phyloP scores from a whole-genome alignment of 108 stramenopile genomes.

The Schizochytrium sp. region DNA sequence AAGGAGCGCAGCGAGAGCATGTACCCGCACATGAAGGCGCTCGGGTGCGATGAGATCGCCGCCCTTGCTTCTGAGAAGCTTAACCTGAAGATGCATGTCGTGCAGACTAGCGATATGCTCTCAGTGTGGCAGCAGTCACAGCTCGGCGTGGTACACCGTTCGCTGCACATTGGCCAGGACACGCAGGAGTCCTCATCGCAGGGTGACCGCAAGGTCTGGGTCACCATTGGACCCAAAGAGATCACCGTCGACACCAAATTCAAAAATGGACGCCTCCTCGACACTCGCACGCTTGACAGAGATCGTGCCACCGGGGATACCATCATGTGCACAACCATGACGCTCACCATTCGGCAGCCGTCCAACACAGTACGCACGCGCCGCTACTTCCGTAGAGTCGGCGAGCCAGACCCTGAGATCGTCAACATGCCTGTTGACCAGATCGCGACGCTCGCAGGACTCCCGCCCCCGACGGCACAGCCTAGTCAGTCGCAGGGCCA shows the following conservation, averaged over 20 bases:
- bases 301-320: constrained; percentile 36
- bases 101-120: constrained; percentile 19
- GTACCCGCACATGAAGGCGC: constrained; percentile 62
- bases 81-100: constrained; percentile 43
- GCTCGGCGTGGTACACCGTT: constrained; percentile 44
- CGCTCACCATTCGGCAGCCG: constrained; percentile 4
- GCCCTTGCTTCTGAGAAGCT: constrained; percentile 53
- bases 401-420: constrained; percentile 51
- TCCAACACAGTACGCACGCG: neutral
- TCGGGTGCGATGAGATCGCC: constrained; percentile 61
- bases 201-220: constrained; percentile 59
- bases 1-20: constrained; percentile 57
- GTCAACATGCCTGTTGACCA: constrained; percentile 27
- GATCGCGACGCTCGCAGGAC: constrained; percentile 33
- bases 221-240: constrained; percentile 31
- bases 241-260: constrained; percentile 58
- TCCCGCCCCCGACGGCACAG: neutral
- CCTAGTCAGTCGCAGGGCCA: neutral
- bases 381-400: constrained; percentile 41
- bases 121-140: constrained; percentile 60
- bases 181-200: constrained; percentile 33
- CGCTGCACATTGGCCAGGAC: constrained; percentile 57
- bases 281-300: constrained; percentile 35
- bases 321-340: constrained; percentile 37
- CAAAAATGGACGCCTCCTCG: constrained; percentile 54